Conservation (phyloP, 345 rosid species). For the Angophora floribunda region DNA sequence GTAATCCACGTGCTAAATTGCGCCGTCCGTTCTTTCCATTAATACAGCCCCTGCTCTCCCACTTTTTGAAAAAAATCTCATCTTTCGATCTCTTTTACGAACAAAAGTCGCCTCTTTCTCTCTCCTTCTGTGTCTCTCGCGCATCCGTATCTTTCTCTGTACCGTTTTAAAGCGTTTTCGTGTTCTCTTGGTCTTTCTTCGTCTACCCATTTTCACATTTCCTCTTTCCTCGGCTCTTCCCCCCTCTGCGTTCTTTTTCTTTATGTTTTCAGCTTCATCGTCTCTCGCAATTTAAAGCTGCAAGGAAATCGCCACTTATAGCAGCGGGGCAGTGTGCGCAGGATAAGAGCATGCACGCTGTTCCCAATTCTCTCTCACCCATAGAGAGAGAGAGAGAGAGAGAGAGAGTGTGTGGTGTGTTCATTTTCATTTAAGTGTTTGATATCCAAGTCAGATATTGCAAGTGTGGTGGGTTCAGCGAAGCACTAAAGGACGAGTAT, state of each 20-base stretch:
- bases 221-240: not conserved
- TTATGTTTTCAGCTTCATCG: not conserved
- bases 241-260: not conserved
- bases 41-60: slow-evolving; percentile 4
- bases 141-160: not conserved
- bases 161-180: not conserved
- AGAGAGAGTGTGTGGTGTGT: not conserved
- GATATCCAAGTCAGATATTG: not conserved
- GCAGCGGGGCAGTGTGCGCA: slow-evolving; percentile 56
- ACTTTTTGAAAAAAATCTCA: not conserved
- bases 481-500: not conserved
- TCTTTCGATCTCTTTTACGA: not conserved
- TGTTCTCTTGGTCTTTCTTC: slow-evolving; percentile 3
- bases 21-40: slow-evolving; percentile 30
- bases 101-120: not conserved
- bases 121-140: not conserved
- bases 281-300: slow-evolving; percentile 63
- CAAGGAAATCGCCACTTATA: slow-evolving; percentile 58
- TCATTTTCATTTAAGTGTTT: not conserved
- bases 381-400: not conserved
- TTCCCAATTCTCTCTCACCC: slow-evolving; percentile 6
- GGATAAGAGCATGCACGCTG: slow-evolving; percentile 33
- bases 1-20: slow-evolving; percentile 39
- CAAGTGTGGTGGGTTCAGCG: not conserved
- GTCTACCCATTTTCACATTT: not conserved